Base-by-base conservation (phyloP, 1,284 basidiomycete species). In the Cryptococcus sp. region DNA sequence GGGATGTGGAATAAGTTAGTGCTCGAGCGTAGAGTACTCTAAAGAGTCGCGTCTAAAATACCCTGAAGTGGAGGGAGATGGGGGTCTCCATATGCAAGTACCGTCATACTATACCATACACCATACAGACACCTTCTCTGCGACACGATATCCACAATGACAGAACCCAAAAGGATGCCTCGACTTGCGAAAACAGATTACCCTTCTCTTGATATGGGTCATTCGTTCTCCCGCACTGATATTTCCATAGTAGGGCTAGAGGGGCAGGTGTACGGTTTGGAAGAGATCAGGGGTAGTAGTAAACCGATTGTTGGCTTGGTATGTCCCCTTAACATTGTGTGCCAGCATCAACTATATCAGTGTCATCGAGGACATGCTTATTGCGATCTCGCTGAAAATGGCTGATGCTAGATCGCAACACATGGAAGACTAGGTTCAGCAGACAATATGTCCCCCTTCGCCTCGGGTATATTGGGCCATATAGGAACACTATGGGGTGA, bases 351-450 rank as follows among this genome's bases (percentile, higher is more conserved):
- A n/a, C n/a, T n/a, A n/a, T n/a, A n/a, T n/a, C n/a, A n/a, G n/a
- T n/a, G n/a, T n/a, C n/a, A n/a, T n/a, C n/a, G n/a, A n/a, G n/a
- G n/a, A n/a, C n/a, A n/a, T n/a, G n/a, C n/a, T n/a, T n/a, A n/a
- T n/a, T n/a, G n/a, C n/a, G n/a, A 28, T 28, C 28, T 11, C 11
- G 28, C 28, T n/a, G 28, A 28, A 5, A 28, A 11, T 28, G 28
- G 28, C 28, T 28, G 28, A 43, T 31, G 7, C 11, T 50, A 73
- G 71, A 64, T 74, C 34, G 68, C 68, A 11, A 59, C 63, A 1
- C 72, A 74, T 55, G 72, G 72, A 1, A 57, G 72, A 22, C 64
- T 59, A 50, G 66, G 67, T 53, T 62, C 58, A 21, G 59, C 63
- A 25, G 61, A 68, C 44, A 59, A 66, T 47, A 67, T 72, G 70